Base-by-base conservation (phyloP, 306 rosid species). In the Carpinus viminea region DNA sequence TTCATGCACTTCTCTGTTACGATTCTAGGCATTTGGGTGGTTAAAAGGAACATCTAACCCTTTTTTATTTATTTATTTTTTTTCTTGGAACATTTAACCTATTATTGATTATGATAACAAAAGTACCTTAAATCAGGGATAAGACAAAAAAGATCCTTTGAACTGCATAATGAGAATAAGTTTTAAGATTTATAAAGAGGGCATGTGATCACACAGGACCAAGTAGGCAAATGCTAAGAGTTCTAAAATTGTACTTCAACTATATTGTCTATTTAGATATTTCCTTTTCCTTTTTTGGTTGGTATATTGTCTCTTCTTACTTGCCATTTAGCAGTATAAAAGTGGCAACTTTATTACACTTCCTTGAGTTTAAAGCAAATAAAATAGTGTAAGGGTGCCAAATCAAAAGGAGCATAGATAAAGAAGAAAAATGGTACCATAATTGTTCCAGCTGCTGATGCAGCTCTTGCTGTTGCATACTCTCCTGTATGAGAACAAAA, bases 381-480 rank as follows among this genome's bases (percentile, higher is more conserved):
- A 38, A 62, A 34, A 28, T 16, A 56, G 47, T 24, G 31, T 12
- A 41, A n/a, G 6, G 36, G 17, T 15, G 43, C 15, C 31, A 38
- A 43, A 20, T 71, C 41, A 52, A 76, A 41, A 64, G 20, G 72
- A 75, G 73, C 55, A 61, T 55, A 15, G 70, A 69, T 50, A 78
- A 52, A 52, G 72, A 55, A 81, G n/a, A 80, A 47, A 85, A 73
- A 31, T 7, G 24, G 31, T 84, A 92, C 97, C 97, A 92, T 92
- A 79, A 92, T 90, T 64, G 96, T 92, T 82, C 93, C 93, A 8
- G 92, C 93, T 2, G 97, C 89, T 55, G 96, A 92, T 73, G 97
- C 96, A 73, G 96, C 96, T 85, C 97, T 86, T 18, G 97, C 97
- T 9, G 97, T 92, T 18, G 97, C 97, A 87, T 90, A 88, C 80